Base-by-base conservation (phyloP, 2,329 filamentous ascomycete species). In the Drechslerella dactyloides region DNA sequence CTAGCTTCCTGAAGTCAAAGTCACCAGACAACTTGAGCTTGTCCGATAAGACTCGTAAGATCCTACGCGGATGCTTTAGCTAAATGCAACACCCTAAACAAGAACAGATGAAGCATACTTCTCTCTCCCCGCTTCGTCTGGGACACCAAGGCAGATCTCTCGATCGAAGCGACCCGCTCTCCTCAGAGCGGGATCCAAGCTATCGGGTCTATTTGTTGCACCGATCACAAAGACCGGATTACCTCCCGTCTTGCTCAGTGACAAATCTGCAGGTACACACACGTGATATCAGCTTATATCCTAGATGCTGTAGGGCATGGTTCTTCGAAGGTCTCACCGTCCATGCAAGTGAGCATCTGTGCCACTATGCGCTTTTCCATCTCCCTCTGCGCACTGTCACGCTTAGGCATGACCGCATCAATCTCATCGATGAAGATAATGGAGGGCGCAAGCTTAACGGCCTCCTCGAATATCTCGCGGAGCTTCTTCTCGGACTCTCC, bases 401-500 rank as follows among this genome's bases (percentile, higher is more conserved):
- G 84, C 79, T 96, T 96, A 0, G 90, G 90, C 55, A 92, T 90
- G 76, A 97, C 94, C 2, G 89, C 89, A 79, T 99, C 93, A 58
- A 97, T 90, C 75, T 96, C 89, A 75, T 96, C 92, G 65, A 97
- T 90, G 77, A 97, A 96, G 2, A 99, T 84, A 3, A 99, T 83
- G 77, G 91, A 96, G 0, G 94, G 94, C 0, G 93, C 93, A 40
- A 93, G 84, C 62, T 86, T 85, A 78, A 90, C 91, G 0, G 94
- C 94, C 77, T 94, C 90, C 11, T 97, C 93, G 73, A 96, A 96
- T 53, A 91, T 84, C 74, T 93, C 90, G 37, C 91, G 84, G 27
- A 96, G 86, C 70, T 91, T 91, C 81, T 93, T 93, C 79, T 96
- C 91, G 0, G 90, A 93, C 78, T 94, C 91, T 76, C 91, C 91